phyloP scores from a whole-genome alignment of 2,329 filamentous ascomycete genomes.

The Teratosphaeria viscida region DNA sequence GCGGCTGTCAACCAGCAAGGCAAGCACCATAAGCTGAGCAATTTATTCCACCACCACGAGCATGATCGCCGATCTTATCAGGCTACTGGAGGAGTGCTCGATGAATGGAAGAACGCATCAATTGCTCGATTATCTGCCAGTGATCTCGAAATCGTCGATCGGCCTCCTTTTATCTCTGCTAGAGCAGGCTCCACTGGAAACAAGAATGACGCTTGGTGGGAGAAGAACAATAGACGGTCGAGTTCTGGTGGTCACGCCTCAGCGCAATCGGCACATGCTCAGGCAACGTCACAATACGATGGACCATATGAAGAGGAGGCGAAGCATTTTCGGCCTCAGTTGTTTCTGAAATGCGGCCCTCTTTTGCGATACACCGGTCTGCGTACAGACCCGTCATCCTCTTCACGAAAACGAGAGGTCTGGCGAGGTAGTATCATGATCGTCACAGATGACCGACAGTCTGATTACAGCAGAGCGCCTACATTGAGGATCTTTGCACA shows the following conservation, averaged over 20 bases:
- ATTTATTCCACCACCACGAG: conserved; percentile 32
- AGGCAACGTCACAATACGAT: conserved; percentile 43
- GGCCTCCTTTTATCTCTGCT: background rate
- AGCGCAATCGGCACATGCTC: conserved; percentile 13
- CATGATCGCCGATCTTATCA: conserved; percentile 42
- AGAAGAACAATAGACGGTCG: conserved; percentile 30
- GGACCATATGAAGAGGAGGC: conserved; percentile 56
- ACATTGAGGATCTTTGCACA: conserved; percentile 78
- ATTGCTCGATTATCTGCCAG: conserved; percentile 30
- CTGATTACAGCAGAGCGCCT: conserved; percentile 60
- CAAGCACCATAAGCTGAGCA: conserved; percentile 25
- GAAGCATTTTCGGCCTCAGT: conserved; percentile 65
- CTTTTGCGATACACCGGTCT: conserved; percentile 83
- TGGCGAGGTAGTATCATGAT: conserved; percentile 97
- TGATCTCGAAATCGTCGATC: conserved; percentile 30
- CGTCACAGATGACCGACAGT: conserved; percentile 75
- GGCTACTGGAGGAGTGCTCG: conserved; percentile 46
- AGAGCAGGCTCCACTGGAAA: conserved; percentile 3
- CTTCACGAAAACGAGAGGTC: conserved; percentile 50
- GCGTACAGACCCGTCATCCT: conserved; percentile 44
- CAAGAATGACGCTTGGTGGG: conserved; percentile 59
- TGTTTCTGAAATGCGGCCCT: conserved; percentile 85
- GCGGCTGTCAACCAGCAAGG: conserved; percentile 12
- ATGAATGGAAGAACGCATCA: conserved; percentile 40
- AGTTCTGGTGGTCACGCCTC: conserved; percentile 14